Evolutionary conservation across 108 stramenopile genomes (phyloP).

Genomic region (Cyclotella sp.): DNA sequence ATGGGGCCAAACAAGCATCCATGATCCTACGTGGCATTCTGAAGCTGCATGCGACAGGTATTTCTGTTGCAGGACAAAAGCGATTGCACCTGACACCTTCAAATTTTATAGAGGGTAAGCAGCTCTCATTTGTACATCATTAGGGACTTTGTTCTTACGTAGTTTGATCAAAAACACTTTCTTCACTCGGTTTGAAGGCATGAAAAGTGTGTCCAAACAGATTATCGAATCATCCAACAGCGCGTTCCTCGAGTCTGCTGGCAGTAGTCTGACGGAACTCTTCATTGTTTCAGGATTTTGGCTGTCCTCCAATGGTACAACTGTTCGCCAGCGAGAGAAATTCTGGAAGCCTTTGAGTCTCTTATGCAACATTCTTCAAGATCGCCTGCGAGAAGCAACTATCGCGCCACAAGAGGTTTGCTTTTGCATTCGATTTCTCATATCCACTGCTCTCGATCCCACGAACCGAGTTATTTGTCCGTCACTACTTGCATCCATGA

Average conservation of each 20-base stretch:
- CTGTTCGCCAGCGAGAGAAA: conserved; percentile 39
- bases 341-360: conserved; percentile 49
- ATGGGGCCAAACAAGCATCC: conserved; percentile 41
- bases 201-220: conserved; percentile 49
- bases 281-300: conserved; percentile 56
- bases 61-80: conserved; percentile 38
- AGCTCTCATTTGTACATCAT: neutral
- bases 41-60: conserved; percentile 32
- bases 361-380: conserved; percentile 52
- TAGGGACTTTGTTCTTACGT: neutral
- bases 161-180: neutral
- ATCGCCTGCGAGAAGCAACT: conserved; percentile 27
- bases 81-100: conserved; percentile 23
- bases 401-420: conserved; percentile 47
- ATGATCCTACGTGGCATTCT: conserved; percentile 44
- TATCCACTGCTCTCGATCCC: conserved; percentile 41
- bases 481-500: conserved; percentile 27
- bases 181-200: conserved; percentile 25
- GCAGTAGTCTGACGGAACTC: conserved; percentile 65
- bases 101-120: conserved; percentile 34
- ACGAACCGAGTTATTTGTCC: conserved; percentile 30
- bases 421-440: conserved; percentile 62
- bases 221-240: conserved; percentile 25
- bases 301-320: conserved; percentile 42
- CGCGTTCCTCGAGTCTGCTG: conserved; percentile 37